Conservation (phyloP, 2,329 filamentous ascomycete genomes). For the Beauveria australis region DNA sequence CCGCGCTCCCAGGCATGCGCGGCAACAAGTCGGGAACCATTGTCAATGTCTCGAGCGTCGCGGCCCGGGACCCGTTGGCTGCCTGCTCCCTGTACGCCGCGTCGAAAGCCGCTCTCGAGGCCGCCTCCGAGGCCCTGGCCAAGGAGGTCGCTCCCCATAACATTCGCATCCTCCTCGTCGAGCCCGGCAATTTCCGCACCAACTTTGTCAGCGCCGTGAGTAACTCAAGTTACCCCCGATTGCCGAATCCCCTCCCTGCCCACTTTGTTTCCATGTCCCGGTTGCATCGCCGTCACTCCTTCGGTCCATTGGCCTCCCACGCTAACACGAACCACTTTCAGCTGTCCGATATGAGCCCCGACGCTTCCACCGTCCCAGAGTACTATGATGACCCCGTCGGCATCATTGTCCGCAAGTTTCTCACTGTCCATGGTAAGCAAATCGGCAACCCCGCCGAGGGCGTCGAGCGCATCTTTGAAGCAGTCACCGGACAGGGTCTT, state of each 20-base stretch:
- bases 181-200: slow-evolving; percentile 43
- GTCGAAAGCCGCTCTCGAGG: slow-evolving; percentile 36
- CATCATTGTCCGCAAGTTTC: slow-evolving; percentile 18
- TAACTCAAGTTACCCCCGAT: too few relatives aligned
- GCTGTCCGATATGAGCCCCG: slow-evolving; percentile 12
- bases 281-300: too few relatives aligned
- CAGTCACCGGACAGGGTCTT: slow-evolving; percentile 37
- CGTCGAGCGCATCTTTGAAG: slow-evolving; percentile 38
- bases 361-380: slow-evolving; percentile 15
- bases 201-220: slow-evolving; percentile 29
- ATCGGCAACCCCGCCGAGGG: slow-evolving; percentile 30
- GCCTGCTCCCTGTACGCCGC: slow-evolving; percentile 35
- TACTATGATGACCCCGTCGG: slow-evolving; percentile 23
- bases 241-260: too few relatives aligned
- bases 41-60: slow-evolving; percentile 39
- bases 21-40: slow-evolving; percentile 32
- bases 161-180: slow-evolving; percentile 35
- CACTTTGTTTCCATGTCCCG: background rate
- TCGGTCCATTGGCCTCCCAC: too few relatives aligned
- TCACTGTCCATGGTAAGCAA: slow-evolving; percentile 24
- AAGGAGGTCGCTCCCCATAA: slow-evolving; percentile 35
- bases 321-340: background rate
- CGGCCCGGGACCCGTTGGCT: slow-evolving; percentile 29
- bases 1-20: slow-evolving; percentile 39
- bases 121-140: slow-evolving; percentile 32